Conservation (phyloP, 768 basidiomycete species). For the Hydnum rufescens region DNA sequence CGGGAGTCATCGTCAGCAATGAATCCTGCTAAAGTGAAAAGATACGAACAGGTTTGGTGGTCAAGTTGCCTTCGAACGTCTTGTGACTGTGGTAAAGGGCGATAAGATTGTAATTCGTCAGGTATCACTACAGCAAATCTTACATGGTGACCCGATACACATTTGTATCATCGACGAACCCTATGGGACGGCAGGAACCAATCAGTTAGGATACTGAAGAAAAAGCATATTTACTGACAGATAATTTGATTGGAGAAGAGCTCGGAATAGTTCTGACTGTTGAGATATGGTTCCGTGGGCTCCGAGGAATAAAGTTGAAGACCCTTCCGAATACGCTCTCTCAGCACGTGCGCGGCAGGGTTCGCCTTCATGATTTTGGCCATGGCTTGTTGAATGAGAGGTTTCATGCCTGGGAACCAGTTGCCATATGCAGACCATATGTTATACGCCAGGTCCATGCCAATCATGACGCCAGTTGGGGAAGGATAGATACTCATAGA, state of each 20-base stretch:
- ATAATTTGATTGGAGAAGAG: slow-evolving; percentile 97
- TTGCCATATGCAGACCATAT: slow-evolving; percentile 97
- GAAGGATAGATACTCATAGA: slow-evolving; percentile 99
- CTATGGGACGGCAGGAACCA: slow-evolving; percentile 17
- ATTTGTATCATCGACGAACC: slow-evolving; percentile 99
- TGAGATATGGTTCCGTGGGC: slow-evolving; percentile 96
- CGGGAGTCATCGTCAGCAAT: neutral
- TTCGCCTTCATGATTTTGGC: slow-evolving; percentile 99
- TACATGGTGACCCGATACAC: slow-evolving; percentile 97
- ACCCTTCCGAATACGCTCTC: slow-evolving; percentile 97
- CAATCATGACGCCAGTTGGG: slow-evolving; percentile 96
- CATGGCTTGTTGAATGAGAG: slow-evolving; percentile 96
- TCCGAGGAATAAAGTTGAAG: slow-evolving; percentile 97
- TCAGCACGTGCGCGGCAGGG: slow-evolving; percentile 88
- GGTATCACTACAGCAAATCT: too few relatives aligned
- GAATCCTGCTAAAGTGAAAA: neutral
- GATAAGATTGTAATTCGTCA: too few relatives aligned
- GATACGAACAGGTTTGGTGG: slow-evolving; percentile 90
- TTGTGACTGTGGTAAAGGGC: slow-evolving; percentile 64
- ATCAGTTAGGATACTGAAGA: slow-evolving; percentile 5
- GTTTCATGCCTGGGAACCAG: slow-evolving; percentile 99
- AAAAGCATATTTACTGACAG: slow-evolving; percentile 26
- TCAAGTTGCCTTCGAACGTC: slow-evolving; percentile 99
- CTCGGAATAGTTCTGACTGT: slow-evolving; percentile 95
- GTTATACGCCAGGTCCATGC: slow-evolving; percentile 97